phyloP scores from a whole-genome alignment of 2,329 filamentous ascomycete species.

The Colletotrichum sp. region DNA sequence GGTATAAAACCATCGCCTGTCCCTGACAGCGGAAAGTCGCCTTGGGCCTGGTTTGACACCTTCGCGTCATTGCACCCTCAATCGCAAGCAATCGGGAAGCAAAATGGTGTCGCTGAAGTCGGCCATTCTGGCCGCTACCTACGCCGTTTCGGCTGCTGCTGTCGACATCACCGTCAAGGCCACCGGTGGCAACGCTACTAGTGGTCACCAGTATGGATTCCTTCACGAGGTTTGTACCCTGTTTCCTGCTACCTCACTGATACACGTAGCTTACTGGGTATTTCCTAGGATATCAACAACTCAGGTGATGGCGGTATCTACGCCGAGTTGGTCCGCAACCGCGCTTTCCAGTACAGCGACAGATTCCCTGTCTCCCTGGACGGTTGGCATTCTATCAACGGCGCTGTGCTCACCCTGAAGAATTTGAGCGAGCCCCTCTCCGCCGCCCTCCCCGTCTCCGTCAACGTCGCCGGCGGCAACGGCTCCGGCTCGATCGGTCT shows the following conservation, averaged over 20 bases:
- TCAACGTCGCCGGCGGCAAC: slow-evolving; percentile 45
- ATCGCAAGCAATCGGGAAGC: neutral
- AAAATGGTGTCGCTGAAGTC: slow-evolving; percentile 22
- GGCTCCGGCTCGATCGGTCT: slow-evolving; percentile 46
- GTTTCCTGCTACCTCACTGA: neutral
- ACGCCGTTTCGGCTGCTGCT: slow-evolving; percentile 29
- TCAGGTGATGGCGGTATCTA: slow-evolving; percentile 77
- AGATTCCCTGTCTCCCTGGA: slow-evolving; percentile 46
- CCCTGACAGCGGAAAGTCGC: fast-evolving
- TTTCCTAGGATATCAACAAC: slow-evolving; percentile 64
- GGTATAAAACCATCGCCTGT: neutral
- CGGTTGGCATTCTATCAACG: slow-evolving; percentile 50
- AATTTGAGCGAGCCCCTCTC: slow-evolving; percentile 54
- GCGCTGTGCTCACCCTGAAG: slow-evolving; percentile 50
- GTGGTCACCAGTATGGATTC: slow-evolving; percentile 50
- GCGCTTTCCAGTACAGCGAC: slow-evolving; percentile 67
- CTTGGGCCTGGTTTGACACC: neutral
- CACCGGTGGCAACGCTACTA: slow-evolving; percentile 46
- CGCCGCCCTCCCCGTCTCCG: slow-evolving; percentile 53
- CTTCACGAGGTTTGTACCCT: slow-evolving; percentile 42
- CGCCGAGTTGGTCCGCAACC: slow-evolving; percentile 72
- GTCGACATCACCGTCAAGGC: slow-evolving; percentile 47
- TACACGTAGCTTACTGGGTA: neutral
- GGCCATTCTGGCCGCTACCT: slow-evolving; percentile 23
- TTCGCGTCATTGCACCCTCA: slow-evolving; percentile 5